phyloP scores from a whole-genome alignment of 768 basidiomycete genomes.

The Rhodotorula kratochvilovae region DNA sequence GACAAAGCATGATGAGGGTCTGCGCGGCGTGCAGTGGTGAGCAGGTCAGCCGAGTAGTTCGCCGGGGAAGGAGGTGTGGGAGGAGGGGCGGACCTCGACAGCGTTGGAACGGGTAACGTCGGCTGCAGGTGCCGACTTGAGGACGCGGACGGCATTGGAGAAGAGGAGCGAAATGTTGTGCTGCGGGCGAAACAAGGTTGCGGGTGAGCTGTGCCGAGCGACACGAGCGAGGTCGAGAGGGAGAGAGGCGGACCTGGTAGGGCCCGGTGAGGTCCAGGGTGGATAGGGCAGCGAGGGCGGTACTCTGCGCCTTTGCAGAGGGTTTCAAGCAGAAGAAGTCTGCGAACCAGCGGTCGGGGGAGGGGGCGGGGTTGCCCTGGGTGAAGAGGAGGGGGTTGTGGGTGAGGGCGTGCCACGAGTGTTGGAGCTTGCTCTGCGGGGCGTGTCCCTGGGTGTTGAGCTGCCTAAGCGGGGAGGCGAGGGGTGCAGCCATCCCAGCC shows the following conservation, averaged over 20 bases:
- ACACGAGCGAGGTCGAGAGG: neutral
- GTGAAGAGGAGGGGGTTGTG: conserved; percentile 13
- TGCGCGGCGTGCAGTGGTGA: neutral
- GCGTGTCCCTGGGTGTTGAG: conserved; percentile 11
- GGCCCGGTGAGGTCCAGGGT: conserved; percentile 3
- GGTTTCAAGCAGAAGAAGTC: conserved; percentile 34
- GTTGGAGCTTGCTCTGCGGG: conserved; percentile 6
- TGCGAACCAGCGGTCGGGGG: conserved; percentile 18
- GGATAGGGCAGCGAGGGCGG: neutral
- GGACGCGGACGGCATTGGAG: conserved; percentile 25
- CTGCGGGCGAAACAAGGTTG: neutral
- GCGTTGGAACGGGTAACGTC: conserved; percentile 31
- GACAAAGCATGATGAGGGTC: conserved; percentile 32
- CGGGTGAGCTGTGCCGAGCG: no score
- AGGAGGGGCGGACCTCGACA: conserved; percentile 35
- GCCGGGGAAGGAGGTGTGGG: no score
- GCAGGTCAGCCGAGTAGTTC: neutral
- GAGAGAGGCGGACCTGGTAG: conserved; percentile 12
- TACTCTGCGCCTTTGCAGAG: neutral
- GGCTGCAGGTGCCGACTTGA: conserved; percentile 17
- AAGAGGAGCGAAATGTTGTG: conserved; percentile 38
- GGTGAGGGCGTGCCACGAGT: conserved; percentile 14
- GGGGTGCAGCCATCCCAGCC: neutral
- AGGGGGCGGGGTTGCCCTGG: neutral
- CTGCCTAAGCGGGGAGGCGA: conserved; percentile 28